phyloP scores from a whole-genome alignment of 148 eudicot species.

The Pharnaceum exiguum region DNA sequence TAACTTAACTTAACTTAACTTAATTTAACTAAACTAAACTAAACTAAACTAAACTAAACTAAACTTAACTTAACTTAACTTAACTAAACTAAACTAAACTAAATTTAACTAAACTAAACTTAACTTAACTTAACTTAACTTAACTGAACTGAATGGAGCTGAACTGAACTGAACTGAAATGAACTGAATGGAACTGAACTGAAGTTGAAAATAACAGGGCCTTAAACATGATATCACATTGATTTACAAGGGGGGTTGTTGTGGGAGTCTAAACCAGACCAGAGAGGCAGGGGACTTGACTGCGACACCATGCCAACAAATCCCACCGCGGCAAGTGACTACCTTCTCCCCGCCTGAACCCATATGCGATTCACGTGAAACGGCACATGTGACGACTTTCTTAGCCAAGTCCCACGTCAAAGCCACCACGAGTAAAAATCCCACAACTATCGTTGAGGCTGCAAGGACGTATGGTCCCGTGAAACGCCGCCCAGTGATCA shows the following conservation, averaged over 20 bases:
- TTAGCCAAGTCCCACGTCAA: slow-evolving; percentile 78
- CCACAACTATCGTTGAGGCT: slow-evolving; percentile 51
- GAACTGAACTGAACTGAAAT: no score
- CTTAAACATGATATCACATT: no score
- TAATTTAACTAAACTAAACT: no score
- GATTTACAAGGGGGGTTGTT: slow-evolving; percentile 29
- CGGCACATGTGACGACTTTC: slow-evolving; percentile 39
- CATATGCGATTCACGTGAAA: slow-evolving; percentile 16
- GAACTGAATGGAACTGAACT: no score
- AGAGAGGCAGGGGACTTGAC: slow-evolving; percentile 73
- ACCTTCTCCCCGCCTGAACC: slow-evolving; percentile 14
- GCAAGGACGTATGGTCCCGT: slow-evolving; percentile 42
- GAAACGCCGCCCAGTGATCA: slow-evolving; percentile 40
- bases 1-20: no score
- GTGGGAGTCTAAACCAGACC: slow-evolving; percentile 58
- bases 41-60: no score
- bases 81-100: no score
- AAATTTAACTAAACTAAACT: no score
- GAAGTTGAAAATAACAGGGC: no score
- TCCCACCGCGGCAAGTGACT: slow-evolving; percentile 62
- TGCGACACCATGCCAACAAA: slow-evolving; percentile 94
- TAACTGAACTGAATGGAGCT: no score
- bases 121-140: no score
- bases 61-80: no score
- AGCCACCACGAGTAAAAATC: slow-evolving; percentile 28